Evolutionary conservation across 2,329 filamentous ascomycete genomes (phyloP).

Genomic region (Dactylellina cionopaga): DNA sequence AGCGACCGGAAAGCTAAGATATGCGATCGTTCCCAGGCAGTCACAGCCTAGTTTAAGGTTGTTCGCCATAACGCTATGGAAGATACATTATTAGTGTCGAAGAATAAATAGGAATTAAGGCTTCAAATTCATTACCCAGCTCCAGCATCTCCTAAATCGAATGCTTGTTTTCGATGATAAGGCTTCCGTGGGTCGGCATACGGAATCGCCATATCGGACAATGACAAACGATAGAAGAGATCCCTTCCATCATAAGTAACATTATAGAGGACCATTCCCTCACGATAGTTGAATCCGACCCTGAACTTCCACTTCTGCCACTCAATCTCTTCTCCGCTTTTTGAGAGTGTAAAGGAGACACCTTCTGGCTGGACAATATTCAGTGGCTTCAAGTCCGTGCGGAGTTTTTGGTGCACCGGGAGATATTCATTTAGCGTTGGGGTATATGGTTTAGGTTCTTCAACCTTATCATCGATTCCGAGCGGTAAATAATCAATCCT

Average conservation of each 20-base stretch:
- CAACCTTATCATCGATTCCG: constrained; percentile 70
- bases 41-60: constrained; percentile 76
- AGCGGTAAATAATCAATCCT: constrained; percentile 76
- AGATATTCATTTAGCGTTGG: constrained; percentile 72
- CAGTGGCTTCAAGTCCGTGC: constrained; percentile 72
- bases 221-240: constrained; percentile 73
- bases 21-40: constrained; percentile 76
- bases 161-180: constrained; percentile 75
- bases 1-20: constrained; percentile 69
- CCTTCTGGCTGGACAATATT: constrained; percentile 74
- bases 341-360: constrained; percentile 66
- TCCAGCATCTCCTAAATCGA: constrained; percentile 73
- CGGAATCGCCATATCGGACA: constrained; percentile 72
- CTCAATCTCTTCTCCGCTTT: constrained; percentile 60
- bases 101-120: neutral
- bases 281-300: constrained; percentile 71
- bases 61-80: constrained; percentile 73
- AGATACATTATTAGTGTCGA: constrained; percentile 62
- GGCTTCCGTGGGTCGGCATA: constrained; percentile 73
- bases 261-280: constrained; percentile 75
- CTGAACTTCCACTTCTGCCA: constrained; percentile 76
- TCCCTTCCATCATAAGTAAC: constrained; percentile 72
- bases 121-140: constrained; percentile 29
- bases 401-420: constrained; percentile 70
- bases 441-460: constrained; percentile 67